Base-by-base conservation (phyloP, 805 yeast genomes). In the Torulaspora maleeae region DNA sequence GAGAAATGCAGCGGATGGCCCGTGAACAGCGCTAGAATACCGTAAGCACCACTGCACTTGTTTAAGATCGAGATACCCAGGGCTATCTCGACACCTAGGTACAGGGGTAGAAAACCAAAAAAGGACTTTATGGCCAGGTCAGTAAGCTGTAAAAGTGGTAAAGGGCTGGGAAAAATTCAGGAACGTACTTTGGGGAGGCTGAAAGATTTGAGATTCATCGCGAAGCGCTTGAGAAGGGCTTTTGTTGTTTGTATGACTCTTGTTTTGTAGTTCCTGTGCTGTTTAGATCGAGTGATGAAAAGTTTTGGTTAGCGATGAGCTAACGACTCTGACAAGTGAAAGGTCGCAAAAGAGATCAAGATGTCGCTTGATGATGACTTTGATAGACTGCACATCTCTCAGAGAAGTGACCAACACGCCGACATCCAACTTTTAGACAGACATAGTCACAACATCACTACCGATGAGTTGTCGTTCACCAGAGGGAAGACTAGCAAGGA, bases 41-140 rank as follows among this genome's bases (percentile, higher is more conserved):
- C 99, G 64, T 83, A 91, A 16, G 81, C 72, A 8, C 98, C 96
- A 47, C 95, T 81, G 53, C 90, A 86, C 62, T 90, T 90, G 70
- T 91, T 91, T 51, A 90, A 73, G 29, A 89, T 76, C 12, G 90
- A 84, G 29, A 86, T 72, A 1, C 86, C 83, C 4, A 89, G 72
- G 16, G 84, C 78, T 1, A 87, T 63, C 63, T 91, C 98, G 19
- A 89, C 95, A 11, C 97, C 98, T 19, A 85, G 73, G 59, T 84
- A 87, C 20, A 91, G 74, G 4, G 98, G 96, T 3, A 87, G 66
- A 42, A 75, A 58, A 11, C 82, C 81, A n/a, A 86, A 61, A 62
- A 87, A 87, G 59, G 74, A 75, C 79, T 79, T 50, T 53, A 32
- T n/a, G 15, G 15, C 19, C 33, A 24, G 20, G 40, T 28, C 17